phyloP scores from a whole-genome alignment of 805 yeast species.

The Spathaspora arborariae region DNA sequence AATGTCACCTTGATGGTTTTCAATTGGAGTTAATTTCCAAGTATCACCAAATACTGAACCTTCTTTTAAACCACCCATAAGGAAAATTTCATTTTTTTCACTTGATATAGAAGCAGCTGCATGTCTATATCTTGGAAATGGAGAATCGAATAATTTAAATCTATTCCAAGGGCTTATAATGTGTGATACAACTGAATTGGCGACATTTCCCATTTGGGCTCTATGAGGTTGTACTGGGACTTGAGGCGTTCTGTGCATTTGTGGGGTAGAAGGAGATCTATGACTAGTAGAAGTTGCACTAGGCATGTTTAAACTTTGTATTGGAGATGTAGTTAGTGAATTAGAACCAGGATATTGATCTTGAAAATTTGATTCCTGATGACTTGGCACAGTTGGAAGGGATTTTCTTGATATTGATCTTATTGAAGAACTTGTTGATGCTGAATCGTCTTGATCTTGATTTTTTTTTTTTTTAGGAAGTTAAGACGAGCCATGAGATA shows the following conservation, averaged over 20 bases:
- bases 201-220: neutral
- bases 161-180: conserved; percentile 61
- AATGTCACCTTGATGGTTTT: conserved; percentile 17
- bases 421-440: conserved; percentile 1
- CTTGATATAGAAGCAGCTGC: conserved; percentile 73
- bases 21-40: conserved; percentile 72
- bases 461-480: conserved; percentile 48
- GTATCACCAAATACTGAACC: conserved; percentile 92
- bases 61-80: conserved; percentile 95
- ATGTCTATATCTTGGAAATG: conserved; percentile 94
- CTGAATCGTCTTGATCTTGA: conserved; percentile 3
- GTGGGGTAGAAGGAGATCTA: neutral
- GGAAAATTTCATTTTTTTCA: conserved; percentile 74
- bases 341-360: neutral
- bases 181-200: conserved; percentile 1
- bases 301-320: neutral
- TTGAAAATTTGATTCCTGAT: neutral
- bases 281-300: too few relatives aligned
- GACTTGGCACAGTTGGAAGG: neutral
- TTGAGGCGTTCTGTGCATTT: neutral
- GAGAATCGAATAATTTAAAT: conserved; percentile 64
- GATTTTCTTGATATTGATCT: conserved; percentile 3
- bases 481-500: conserved; percentile 52
- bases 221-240: neutral
- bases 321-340: neutral